A percentile compares a stretch with the other conserved stretches of the same genome.
These are phyloP conservation scores for Schwanniomyces etchellsii DNA, from an alignment of 1,139 yeast genomes.

Conservation along the genomic window DNA sequence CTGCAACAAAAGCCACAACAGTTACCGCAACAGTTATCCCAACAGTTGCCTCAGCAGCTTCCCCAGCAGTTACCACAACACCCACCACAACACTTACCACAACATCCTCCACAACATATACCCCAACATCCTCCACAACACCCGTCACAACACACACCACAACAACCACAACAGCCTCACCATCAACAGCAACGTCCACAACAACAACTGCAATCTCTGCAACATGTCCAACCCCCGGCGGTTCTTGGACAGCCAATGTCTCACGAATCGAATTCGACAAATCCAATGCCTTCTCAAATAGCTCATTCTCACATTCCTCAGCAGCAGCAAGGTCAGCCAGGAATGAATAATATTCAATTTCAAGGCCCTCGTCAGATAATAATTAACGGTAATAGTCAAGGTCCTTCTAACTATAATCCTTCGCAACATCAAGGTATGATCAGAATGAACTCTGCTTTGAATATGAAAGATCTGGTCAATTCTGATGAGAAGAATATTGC, in stretches of 20 bases:
- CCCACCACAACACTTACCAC: neutral
- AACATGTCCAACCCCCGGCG: conserved; percentile 1
- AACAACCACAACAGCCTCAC: neutral
- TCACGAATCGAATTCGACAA: neutral
- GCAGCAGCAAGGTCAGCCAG: conserved; percentile 6
- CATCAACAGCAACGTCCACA: neutral
- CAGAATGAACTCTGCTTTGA: conserved; percentile 11
- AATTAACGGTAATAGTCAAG: conserved; percentile 6
- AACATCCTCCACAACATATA: neutral
- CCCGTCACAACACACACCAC: neutral
- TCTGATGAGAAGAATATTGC: neutral
- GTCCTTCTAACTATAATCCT: conserved; percentile 8
- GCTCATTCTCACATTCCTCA: neutral
- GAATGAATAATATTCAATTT: neutral
- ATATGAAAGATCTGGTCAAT: neutral
- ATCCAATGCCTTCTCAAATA: neutral
- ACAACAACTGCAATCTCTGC: neutral
- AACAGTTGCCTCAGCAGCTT: neutral
- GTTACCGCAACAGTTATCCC: neutral
- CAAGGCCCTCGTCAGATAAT: conserved; percentile 3
- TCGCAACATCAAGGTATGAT: conserved; percentile 9
- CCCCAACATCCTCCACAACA: neutral
- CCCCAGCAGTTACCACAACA: neutral
- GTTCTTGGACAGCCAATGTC: neutral
- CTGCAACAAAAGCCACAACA: conserved; percentile 2